Conservation (phyloP, 768 basidiomycete genomes). For the Rhizopogon rudus region DNA sequence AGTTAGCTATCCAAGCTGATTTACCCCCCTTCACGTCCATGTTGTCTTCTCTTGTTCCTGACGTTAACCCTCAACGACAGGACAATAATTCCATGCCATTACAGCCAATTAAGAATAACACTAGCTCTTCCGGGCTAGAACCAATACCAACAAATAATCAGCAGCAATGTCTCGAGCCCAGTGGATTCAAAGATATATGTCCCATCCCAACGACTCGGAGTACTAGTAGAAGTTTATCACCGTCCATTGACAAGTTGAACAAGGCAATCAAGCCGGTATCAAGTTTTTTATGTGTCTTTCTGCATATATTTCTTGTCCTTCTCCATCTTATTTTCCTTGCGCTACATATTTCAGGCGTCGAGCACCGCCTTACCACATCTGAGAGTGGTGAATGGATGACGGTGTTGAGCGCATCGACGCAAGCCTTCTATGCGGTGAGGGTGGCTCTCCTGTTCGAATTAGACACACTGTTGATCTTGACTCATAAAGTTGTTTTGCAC, state of each 20-base stretch:
- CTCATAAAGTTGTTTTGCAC: conserved; percentile 7
- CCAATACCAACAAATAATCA: background rate
- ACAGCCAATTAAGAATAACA: background rate
- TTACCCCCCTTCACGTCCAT: background rate
- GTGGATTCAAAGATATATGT: too few relatives aligned
- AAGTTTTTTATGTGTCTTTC: background rate
- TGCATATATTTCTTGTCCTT: conserved; percentile 4
- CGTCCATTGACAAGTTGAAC: background rate
- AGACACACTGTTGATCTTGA: background rate
- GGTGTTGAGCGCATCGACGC: background rate
- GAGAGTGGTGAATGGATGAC: background rate
- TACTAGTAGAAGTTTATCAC: background rate
- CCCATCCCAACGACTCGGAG: background rate
- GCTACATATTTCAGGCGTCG: background rate
- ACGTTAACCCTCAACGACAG: background rate
- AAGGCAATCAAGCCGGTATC: background rate
- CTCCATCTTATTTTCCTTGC: conserved; percentile 6
- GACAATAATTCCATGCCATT: background rate
- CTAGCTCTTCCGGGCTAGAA: background rate
- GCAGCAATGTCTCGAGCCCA: background rate
- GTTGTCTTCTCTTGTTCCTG: background rate
- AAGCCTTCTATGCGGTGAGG: conserved; percentile 5
- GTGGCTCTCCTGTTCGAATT: background rate
- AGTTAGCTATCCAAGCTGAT: background rate
- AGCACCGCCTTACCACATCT: conserved; percentile 1